Percentiles rank a stretch among this genome's conserved stretches.
Evolutionary conservation across 768 basidiomycete genomes (phyloP).

Genomic region (Amyloporia xantha): DNA sequence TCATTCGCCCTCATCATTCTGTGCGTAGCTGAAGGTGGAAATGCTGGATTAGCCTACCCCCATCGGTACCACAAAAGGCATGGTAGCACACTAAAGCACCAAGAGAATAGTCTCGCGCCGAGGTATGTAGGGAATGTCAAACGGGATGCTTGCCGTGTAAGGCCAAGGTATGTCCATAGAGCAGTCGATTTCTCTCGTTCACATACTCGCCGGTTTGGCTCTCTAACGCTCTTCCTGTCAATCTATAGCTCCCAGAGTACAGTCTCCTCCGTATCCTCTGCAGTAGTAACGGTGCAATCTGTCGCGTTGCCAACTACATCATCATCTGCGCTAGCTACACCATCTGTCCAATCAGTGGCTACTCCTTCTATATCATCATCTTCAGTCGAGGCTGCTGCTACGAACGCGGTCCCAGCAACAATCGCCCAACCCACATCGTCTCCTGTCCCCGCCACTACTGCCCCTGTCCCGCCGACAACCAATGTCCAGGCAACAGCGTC

Average conservation of each 20-base stretch:
- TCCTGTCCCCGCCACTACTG: conserved; percentile 2
- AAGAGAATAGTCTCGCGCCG: background rate
- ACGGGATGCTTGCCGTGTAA: background rate
- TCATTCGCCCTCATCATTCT: conserved; percentile 19
- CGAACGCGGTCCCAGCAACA: background rate
- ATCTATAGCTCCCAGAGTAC: background rate
- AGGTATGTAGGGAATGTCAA: background rate
- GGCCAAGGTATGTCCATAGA: background rate
- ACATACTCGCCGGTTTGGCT: too few relatives aligned
- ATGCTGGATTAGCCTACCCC: conserved; percentile 23
- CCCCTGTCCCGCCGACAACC: conserved; percentile 6
- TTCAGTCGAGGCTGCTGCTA: background rate
- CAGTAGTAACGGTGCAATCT: background rate
- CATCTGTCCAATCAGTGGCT: background rate
- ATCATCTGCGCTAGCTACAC: background rate
- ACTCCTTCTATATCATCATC: background rate
- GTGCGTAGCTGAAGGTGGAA: conserved; percentile 13
- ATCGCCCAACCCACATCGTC: too few relatives aligned
- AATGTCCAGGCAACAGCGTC: conserved; percentile 3
- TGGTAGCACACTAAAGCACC: background rate
- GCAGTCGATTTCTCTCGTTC: background rate
- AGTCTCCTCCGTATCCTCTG: background rate
- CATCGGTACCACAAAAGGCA: conserved; percentile 5
- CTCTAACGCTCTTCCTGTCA: too few relatives aligned
- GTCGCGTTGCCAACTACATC: background rate